Conservation (phyloP, 2,329 filamentous ascomycete genomes). For the Exophiala lecanii-corni region DNA sequence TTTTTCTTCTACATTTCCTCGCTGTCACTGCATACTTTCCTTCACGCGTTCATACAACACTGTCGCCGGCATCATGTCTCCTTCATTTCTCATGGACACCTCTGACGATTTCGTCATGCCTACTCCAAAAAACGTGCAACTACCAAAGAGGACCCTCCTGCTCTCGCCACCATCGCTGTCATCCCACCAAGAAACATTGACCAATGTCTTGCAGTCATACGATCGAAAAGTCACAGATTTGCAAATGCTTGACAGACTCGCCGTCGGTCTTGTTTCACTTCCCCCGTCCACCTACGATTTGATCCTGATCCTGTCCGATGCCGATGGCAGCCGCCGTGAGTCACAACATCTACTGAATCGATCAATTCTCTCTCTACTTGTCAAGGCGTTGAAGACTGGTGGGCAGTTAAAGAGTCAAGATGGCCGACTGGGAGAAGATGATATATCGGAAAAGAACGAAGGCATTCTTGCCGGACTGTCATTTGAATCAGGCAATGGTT, state of each 20-base stretch:
- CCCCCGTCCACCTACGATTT: slow-evolving; percentile 74
- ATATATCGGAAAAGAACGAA: slow-evolving; percentile 60
- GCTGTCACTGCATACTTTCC: too few relatives aligned
- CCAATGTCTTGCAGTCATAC: slow-evolving; percentile 64
- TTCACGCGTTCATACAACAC: too few relatives aligned
- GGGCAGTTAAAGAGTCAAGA: slow-evolving; percentile 67
- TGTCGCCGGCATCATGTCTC: slow-evolving; percentile 40
- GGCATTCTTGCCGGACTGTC: slow-evolving; percentile 79
- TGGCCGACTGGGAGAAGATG: slow-evolving; percentile 48
- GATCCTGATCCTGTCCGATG: slow-evolving; percentile 76
- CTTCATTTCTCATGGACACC: slow-evolving; percentile 51
- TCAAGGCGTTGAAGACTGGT: slow-evolving; percentile 65
- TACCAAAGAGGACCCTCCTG: slow-evolving; percentile 62
- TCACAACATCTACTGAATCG: slow-evolving; percentile 61
- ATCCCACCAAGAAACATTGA: slow-evolving; percentile 73
- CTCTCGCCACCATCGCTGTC: slow-evolving; percentile 88
- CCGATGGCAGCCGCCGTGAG: slow-evolving; percentile 63
- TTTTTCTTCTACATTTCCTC: neutral
- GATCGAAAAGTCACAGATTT: slow-evolving; percentile 77
- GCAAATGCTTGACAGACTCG: slow-evolving; percentile 95
- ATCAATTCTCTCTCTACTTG: slow-evolving; percentile 63
- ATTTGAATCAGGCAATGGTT: slow-evolving; percentile 54
- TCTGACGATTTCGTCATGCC: slow-evolving; percentile 49
- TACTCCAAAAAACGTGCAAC: slow-evolving; percentile 25
- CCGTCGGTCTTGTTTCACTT: slow-evolving; percentile 73